Conservation (phyloP, 305 asterid species). For the Caryopteris hybrid region DNA sequence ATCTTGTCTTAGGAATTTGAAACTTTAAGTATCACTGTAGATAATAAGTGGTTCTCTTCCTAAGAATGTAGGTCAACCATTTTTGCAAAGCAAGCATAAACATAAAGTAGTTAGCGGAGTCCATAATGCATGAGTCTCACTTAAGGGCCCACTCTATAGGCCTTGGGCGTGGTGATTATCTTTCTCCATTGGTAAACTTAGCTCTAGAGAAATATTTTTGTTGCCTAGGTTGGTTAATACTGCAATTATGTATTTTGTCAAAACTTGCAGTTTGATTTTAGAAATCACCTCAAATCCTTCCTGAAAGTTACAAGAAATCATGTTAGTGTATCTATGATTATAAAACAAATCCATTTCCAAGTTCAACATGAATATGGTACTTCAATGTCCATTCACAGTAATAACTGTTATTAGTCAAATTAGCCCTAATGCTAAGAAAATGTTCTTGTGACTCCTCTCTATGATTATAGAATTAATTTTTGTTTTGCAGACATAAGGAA, state of each 20-base stretch:
- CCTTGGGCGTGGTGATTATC: background rate
- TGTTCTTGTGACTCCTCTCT: slow-evolving; percentile 8
- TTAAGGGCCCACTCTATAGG: background rate
- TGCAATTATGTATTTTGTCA: background rate
- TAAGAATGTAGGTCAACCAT: background rate
- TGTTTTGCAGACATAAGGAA: slow-evolving; percentile 70
- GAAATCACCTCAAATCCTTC: background rate
- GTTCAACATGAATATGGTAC: background rate
- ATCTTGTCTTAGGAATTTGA: background rate
- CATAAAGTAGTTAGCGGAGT: background rate
- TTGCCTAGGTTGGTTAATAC: background rate
- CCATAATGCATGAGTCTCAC: background rate
- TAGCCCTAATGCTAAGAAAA: slow-evolving; percentile 1
- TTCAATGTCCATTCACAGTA: background rate
- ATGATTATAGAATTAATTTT: slow-evolving; percentile 13
- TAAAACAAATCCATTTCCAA: background rate
- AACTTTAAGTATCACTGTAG: background rate
- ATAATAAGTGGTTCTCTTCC: background rate
- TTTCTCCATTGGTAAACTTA: background rate
- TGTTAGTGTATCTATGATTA: background rate
- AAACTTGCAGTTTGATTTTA: background rate
- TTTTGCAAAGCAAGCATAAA: background rate
- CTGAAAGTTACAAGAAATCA: background rate
- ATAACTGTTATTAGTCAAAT: background rate
- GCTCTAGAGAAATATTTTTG: background rate